Conservation (phyloP, 768 basidiomycete species). For the Trichaptum fuscoviolaceum region DNA sequence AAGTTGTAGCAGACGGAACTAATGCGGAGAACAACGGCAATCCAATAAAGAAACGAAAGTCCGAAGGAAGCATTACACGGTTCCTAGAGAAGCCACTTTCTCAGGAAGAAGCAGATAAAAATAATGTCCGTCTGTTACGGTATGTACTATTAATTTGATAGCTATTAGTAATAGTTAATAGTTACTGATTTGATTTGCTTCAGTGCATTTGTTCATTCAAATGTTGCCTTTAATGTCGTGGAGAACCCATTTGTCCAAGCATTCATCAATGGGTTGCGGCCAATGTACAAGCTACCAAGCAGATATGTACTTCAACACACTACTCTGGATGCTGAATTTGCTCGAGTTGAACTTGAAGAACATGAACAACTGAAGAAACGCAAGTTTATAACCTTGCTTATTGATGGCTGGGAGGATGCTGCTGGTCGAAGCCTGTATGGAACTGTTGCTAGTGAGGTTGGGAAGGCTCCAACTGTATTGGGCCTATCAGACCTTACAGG, state of each 20-base stretch:
- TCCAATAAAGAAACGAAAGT: too few relatives aligned
- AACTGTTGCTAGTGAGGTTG: constrained; percentile 19
- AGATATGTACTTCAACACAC: constrained; percentile 22
- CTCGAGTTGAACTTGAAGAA: constrained; percentile 18
- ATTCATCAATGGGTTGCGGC: constrained; percentile 21
- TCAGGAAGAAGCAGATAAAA: too few relatives aligned
- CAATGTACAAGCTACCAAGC: constrained; percentile 20
- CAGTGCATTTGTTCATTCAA: constrained; percentile 18
- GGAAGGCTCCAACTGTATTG: constrained; percentile 20
- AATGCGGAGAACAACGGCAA: too few relatives aligned
- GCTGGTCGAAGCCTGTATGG: constrained; percentile 24
- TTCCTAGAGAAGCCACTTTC: too few relatives aligned
- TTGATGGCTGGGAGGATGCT: constrained; percentile 29
- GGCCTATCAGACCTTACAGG: constrained; percentile 21
- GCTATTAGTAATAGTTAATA: constrained; percentile 20
- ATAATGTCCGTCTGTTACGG: too few relatives aligned
- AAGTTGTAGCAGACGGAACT: too few relatives aligned
- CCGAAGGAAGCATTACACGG: too few relatives aligned
- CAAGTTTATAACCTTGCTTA: constrained; percentile 20
- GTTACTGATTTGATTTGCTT: constrained; percentile 10
- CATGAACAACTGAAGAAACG: constrained; percentile 12
- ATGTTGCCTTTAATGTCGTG: constrained; percentile 19
- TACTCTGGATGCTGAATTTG: constrained; percentile 20
- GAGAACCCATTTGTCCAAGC: constrained; percentile 19
- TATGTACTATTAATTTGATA: constrained; percentile 36